Percentiles rank a stretch among this genome's conserved stretches.
These are phyloP conservation scores for Microstroma glucosiphilum DNA, from an alignment of 1,284 basidiomycete genomes.

Conservation along the genomic window DNA sequence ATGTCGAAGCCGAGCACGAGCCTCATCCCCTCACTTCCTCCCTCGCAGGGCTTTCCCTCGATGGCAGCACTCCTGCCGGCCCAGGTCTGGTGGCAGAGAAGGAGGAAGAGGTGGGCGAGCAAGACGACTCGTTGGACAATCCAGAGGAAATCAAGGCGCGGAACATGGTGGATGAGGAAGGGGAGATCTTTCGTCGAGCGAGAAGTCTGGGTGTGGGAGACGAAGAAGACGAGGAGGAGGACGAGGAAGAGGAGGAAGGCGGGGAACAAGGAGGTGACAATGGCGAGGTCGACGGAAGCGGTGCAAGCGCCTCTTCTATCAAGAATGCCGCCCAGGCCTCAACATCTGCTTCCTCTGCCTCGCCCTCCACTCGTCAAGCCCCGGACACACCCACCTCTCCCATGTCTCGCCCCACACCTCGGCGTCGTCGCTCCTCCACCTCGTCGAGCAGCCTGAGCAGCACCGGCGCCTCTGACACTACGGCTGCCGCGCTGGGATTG, in stretches of 20 bases:
- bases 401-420: not conserved
- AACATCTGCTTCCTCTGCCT: not conserved
- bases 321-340: not conserved
- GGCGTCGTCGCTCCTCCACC: not conserved
- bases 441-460: not conserved
- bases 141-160: not conserved
- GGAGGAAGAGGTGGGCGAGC: conserved; percentile 1
- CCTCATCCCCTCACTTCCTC: not conserved
- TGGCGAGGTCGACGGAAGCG: not conserved
- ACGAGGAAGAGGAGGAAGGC: not conserved
- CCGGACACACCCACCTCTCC: not conserved
- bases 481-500: no score
- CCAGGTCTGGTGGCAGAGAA: not conserved
- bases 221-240: conserved; percentile 6
- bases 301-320: not conserved
- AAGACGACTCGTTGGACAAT: conserved; percentile 14
- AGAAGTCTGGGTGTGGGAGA: conserved; percentile 22
- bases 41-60: no score
- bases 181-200: conserved; percentile 38
- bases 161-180: conserved; percentile 26
- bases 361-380: not conserved
- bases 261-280: not conserved
- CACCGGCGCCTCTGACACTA: no score
- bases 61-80: no score
- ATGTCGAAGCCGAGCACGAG: conserved; percentile 10